Conservation (phyloP, 2,329 filamentous ascomycete species). For the Calonectria naviculata region DNA sequence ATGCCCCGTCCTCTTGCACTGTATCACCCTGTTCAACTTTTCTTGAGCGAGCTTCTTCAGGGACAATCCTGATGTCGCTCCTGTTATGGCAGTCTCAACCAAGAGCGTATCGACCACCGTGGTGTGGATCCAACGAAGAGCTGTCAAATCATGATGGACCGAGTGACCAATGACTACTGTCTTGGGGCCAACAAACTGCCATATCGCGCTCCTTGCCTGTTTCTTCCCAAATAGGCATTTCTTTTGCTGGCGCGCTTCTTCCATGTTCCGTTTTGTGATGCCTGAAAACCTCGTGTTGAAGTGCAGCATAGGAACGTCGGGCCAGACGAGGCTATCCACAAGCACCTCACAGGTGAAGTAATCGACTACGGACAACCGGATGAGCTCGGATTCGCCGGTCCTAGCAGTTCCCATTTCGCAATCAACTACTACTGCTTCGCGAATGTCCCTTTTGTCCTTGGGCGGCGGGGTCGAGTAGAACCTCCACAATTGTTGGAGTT, state of each 20-base stretch:
- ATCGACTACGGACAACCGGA: conserved; percentile 62
- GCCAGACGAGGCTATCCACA: conserved; percentile 62
- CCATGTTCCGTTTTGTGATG: conserved; percentile 53
- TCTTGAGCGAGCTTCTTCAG: conserved; percentile 21
- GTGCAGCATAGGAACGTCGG: conserved; percentile 57
- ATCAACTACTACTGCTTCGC: conserved; percentile 57
- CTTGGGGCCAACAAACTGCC: conserved; percentile 54
- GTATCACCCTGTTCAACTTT: not conserved
- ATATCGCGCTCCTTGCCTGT: conserved; percentile 54
- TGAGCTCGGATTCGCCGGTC: conserved; percentile 59
- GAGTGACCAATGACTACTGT: conserved; percentile 63
- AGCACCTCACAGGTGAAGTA: conserved; percentile 61
- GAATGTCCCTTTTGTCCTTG: not conserved
- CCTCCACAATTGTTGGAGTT: conserved; percentile 18
- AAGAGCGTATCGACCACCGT: conserved; percentile 22
- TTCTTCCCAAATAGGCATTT: conserved; percentile 54
- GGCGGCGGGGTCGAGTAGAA: not conserved
- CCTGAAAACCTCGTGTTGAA: conserved; percentile 64
- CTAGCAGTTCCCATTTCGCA: conserved; percentile 65
- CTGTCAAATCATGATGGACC: conserved; percentile 21
- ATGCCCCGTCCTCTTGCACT: conserved; percentile 11
- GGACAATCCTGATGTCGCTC: not conserved
- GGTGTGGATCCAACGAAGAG: conserved; percentile 26
- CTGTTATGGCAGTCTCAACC: not conserved
- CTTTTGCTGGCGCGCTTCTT: conserved; percentile 43